Base-by-base conservation (phyloP, 768 basidiomycete genomes). In the Trametes elegans region DNA sequence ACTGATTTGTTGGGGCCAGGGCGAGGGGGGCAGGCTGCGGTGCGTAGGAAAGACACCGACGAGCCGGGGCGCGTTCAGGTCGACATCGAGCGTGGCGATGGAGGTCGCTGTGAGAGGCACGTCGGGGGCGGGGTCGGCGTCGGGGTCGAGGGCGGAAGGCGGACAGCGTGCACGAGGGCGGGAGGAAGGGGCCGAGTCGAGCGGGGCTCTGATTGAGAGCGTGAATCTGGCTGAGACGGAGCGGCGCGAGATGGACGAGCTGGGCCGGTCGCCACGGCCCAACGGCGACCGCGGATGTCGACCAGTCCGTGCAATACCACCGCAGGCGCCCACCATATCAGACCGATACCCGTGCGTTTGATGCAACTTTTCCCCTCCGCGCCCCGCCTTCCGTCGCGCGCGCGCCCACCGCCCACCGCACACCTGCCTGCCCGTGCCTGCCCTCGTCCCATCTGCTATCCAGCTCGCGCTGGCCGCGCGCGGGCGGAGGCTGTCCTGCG, bases 1-100 rank as follows among this genome's bases (percentile, higher is more conserved):
- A 63, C 16, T 63, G 62, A 66, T 61, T 49, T 34, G n/a, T n/a
- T 27, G 26, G 45, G 53, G 38, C 28, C 39, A 19, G 40, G 24
- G 32, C 36, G 29, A 35, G 49, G 29, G 34, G 44, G 19, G 21
- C 49, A 14, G 7, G 34, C 31, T 31, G 54, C 43, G n/a, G 40
- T 35, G 44, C 44, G 49, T 31, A 32, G 45, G 26, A 34, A 23
- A 21, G 23, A 11, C 27, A 41, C 28, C 49, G 24, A 34, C 27
- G n/a, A 41, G 44, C 10, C 28, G 16, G 31, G 18, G 47, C 29
- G 31, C 18, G n/a, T 28, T 49, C 44, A 56, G 23, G 36, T 36
- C n/a, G 53, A 46, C 52, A 49, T 49, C 19, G 45, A 49, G 43
- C 27, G 31, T 29, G 43, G 19, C 9, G 18, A 19, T 3, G 32